Conservation (phyloP, 306 rosid genomes). For the Pyrus bretschneideri region DNA sequence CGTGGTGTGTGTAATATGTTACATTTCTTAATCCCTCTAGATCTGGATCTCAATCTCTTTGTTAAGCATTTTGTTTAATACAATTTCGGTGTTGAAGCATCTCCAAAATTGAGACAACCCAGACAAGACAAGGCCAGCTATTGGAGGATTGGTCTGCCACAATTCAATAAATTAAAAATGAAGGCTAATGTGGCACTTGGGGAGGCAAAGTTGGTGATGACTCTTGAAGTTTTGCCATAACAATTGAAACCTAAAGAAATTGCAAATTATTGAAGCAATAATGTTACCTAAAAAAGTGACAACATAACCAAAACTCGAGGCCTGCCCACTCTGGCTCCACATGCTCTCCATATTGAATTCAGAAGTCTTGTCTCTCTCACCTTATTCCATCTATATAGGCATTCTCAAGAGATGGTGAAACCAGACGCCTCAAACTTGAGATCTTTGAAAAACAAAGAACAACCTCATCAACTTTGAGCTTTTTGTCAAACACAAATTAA, state of each 20-base stretch:
- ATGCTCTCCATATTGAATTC: slow-evolving; percentile 17
- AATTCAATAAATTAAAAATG: slow-evolving; percentile 3
- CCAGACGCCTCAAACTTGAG: not conserved
- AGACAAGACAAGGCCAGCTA: slow-evolving; percentile 9
- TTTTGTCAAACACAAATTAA: not conserved
- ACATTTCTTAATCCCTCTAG: not conserved
- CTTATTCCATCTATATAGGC: not conserved
- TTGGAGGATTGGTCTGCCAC: slow-evolving; percentile 10
- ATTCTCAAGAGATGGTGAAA: not conserved
- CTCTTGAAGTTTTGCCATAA: slow-evolving; percentile 11
- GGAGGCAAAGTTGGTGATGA: slow-evolving; percentile 33
- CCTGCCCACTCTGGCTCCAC: slow-evolving; percentile 28
- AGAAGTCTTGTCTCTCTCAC: not conserved
- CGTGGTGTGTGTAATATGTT: not conserved
- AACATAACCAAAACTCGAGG: slow-evolving; percentile 20
- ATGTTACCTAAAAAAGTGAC: slow-evolving; percentile 35
- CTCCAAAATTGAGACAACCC: slow-evolving; percentile 14
- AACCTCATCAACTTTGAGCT: not conserved
- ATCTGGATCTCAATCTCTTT: slow-evolving; percentile 31
- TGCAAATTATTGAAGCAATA: slow-evolving; percentile 16
- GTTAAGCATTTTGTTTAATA: slow-evolving; percentile 2
- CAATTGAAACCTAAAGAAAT: slow-evolving; percentile 4
- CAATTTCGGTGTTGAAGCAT: not conserved
- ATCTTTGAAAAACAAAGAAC: not conserved
- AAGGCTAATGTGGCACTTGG: slow-evolving; percentile 32